phyloP scores from a whole-genome alignment of 1,139 yeast genomes.

The Groenewaldozyma auringiensis region DNA sequence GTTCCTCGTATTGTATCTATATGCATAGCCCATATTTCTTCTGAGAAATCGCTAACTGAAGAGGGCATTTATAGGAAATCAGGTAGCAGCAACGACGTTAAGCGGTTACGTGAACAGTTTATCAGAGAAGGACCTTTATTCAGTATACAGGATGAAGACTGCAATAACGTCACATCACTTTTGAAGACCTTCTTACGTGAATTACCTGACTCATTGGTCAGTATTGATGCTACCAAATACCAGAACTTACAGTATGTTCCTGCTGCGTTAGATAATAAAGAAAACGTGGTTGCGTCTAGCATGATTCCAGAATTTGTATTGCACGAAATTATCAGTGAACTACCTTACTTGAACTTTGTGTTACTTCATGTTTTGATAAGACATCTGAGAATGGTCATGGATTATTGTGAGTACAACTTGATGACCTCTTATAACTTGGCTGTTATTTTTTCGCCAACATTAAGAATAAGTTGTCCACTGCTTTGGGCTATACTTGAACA shows the following conservation, averaged over 20 bases:
- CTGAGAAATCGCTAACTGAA: conserved; percentile 52
- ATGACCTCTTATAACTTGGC: conserved; percentile 28
- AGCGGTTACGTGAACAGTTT: conserved; percentile 50
- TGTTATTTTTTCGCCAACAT: conserved; percentile 28
- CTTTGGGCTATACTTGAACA: conserved; percentile 19
- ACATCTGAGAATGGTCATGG: conserved; percentile 22
- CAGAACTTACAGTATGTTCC: not conserved
- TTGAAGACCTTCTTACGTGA: conserved; percentile 39
- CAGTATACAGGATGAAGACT: conserved; percentile 54
- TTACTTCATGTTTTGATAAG: conserved; percentile 22
- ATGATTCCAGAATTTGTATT: conserved; percentile 17
- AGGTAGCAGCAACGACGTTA: conserved; percentile 64
- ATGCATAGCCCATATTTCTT: conserved; percentile 19
- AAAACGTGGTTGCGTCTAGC: not conserved
- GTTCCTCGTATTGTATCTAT: conserved; percentile 23
- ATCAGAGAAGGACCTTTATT: conserved; percentile 47
- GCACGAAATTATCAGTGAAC: conserved; percentile 19
- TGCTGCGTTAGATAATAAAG: not conserved
- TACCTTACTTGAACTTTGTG: conserved; percentile 24
- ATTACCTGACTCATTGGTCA: conserved; percentile 1
- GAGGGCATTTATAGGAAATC: conserved; percentile 79
- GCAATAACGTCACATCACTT: conserved; percentile 78
- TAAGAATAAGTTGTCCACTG: conserved; percentile 23
- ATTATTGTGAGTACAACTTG: conserved; percentile 18
- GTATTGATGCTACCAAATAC: not conserved